Evolutionary conservation across 305 asterid species (phyloP).

Genomic region (Fraxinus ornus): DNA sequence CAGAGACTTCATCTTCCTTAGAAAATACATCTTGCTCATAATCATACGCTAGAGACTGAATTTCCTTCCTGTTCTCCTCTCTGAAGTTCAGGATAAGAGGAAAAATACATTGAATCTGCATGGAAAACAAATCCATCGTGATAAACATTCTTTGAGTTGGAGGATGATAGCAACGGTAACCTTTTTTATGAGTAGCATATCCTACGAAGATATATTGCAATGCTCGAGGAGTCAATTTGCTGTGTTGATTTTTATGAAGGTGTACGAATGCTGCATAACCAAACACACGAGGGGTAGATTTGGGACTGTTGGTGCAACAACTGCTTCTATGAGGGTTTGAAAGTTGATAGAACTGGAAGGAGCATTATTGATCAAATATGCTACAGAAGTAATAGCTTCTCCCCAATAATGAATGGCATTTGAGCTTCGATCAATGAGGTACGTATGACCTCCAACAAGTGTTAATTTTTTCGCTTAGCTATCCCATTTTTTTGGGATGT

Average conservation of each 20-base stretch:
- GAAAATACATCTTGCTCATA: not conserved
- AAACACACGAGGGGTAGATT: constrained; percentile 1
- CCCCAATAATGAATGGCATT: not conserved
- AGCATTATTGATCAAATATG: not conserved
- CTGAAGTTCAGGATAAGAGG: not conserved
- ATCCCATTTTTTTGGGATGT: not conserved
- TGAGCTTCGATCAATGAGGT: no score
- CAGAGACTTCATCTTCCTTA: not conserved
- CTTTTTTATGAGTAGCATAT: no score
- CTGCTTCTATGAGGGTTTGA: not conserved
- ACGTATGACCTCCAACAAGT: not conserved
- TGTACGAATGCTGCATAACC: not conserved
- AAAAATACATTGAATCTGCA: not conserved
- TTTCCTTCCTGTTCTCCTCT: not conserved
- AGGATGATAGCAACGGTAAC: not conserved
- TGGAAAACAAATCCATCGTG: not conserved
- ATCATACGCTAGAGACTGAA: not conserved
- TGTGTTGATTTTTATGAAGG: not conserved
- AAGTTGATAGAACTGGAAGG: not conserved
- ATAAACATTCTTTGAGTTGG: not conserved
- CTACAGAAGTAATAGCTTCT: not conserved
- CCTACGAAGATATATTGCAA: no score
- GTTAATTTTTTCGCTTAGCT: no score
- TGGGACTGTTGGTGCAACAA: not conserved
- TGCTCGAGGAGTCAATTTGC: no score